These are phyloP conservation scores for Pythium dissotocum DNA, from an alignment of 352 stramenopile species.

Conservation along the genomic window DNA sequence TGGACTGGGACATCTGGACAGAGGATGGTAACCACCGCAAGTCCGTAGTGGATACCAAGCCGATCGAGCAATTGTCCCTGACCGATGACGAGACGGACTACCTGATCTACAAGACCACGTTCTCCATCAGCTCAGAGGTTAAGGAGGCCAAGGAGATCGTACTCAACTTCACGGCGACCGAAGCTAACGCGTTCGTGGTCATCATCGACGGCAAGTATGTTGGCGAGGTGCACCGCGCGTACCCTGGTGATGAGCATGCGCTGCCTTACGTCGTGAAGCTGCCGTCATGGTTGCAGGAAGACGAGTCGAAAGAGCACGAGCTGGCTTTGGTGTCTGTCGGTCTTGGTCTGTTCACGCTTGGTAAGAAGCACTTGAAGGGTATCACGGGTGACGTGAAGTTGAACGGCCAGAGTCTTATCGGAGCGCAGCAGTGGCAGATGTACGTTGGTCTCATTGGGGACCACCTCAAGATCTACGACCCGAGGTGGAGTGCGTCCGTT, in stretches of 20 bases:
- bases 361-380: constrained; percentile 56
- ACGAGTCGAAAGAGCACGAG: constrained; percentile 24
- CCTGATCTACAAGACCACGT: constrained; percentile 60
- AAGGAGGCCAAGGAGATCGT: constrained; percentile 6
- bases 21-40: constrained; percentile 45
- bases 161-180: constrained; percentile 55
- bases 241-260: constrained; percentile 54
- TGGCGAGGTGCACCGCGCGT: constrained; percentile 43
- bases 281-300: constrained; percentile 31
- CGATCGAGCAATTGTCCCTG: constrained; percentile 56
- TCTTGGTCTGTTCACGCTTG: constrained; percentile 56
- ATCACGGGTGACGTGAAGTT: constrained; percentile 54
- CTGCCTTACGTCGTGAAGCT: constrained; percentile 47
- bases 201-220: constrained; percentile 51
- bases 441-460: constrained; percentile 62
- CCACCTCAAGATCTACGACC: constrained; percentile 57
- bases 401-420: constrained; percentile 35
- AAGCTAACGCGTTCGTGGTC: constrained; percentile 54
- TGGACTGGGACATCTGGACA: constrained; percentile 58
- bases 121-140: constrained; percentile 22
- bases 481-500: constrained; percentile 49
- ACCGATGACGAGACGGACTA: constrained; percentile 63
- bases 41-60: constrained; percentile 35
- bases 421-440: constrained; percentile 48
- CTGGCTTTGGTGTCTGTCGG: constrained; percentile 59